These are phyloP conservation scores for Escovopsis sp. DNA, from an alignment of 2,329 filamentous ascomycete genomes.

Conservation along the genomic window DNA sequence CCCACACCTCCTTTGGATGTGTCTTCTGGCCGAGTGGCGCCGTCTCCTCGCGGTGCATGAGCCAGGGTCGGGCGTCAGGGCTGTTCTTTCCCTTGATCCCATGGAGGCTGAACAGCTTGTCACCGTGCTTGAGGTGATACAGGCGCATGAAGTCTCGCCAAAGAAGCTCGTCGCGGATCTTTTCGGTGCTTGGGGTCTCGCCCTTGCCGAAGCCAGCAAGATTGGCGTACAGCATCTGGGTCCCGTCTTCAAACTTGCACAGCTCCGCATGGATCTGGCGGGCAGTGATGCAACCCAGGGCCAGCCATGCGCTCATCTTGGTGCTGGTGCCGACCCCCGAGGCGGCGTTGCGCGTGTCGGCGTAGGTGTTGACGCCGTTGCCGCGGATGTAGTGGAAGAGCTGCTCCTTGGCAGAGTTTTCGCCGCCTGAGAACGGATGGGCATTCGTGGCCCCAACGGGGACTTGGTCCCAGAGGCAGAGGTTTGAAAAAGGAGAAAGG, in stretches of 20 bases:
- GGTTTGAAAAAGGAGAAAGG: too few species aligned
- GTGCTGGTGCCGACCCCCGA: slow-evolving; percentile 58
- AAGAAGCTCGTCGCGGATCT: slow-evolving; percentile 56
- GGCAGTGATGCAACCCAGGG: slow-evolving; percentile 57
- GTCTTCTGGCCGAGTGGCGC: slow-evolving; percentile 22
- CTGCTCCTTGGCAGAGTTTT: slow-evolving; percentile 41
- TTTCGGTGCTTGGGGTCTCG: slow-evolving; percentile 55
- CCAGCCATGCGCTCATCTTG: slow-evolving; percentile 59
- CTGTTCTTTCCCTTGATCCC: slow-evolving; percentile 42
- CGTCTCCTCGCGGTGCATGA: slow-evolving; percentile 20
- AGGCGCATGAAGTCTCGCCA: slow-evolving; percentile 75
- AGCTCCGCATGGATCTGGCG: slow-evolving; percentile 58
- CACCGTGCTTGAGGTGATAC: slow-evolving; percentile 54
- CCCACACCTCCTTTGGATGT: slow-evolving; percentile 26
- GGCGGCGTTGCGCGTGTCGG: slow-evolving; percentile 55
- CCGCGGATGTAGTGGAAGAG: slow-evolving; percentile 44
- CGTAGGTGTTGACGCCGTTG: slow-evolving; percentile 48
- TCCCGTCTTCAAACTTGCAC: slow-evolving; percentile 52
- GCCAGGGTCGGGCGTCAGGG: slow-evolving; percentile 30
- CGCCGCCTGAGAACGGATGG: slow-evolving; percentile 55
- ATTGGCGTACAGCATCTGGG: slow-evolving; percentile 20
- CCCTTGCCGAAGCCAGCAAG: slow-evolving; percentile 48
- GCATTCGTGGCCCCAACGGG: slow-evolving; percentile 40
- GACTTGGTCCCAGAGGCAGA: slow-evolving; percentile 33
- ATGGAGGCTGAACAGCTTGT: slow-evolving; percentile 45